Evolutionary conservation across 2,329 filamentous ascomycete species (phyloP), one percentile per base, ranked within the genome.

Genomic region (Beauveria scarabaeidicola): DNA sequence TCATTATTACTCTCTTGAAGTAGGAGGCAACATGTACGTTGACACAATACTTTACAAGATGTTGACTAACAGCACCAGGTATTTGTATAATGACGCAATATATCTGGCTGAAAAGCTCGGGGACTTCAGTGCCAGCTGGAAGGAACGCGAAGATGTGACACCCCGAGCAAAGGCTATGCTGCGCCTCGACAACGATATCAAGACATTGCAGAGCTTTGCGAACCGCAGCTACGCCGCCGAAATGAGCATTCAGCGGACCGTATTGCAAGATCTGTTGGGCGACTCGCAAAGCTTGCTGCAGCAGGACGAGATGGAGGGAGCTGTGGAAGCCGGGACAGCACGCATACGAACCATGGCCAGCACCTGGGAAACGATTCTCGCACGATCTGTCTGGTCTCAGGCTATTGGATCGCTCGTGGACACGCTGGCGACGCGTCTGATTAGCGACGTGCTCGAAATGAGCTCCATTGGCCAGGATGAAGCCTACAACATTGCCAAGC

Each of bases 1-100:
- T 0, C 82, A 88, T 60, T 89, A 89, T 67, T 94, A 94, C 69
- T 78, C 83, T 0, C 76, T 82, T 15, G 78, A 84, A 43, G 73
- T 75, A 15, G 81, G 81, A 25, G 85, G 85, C 25, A 87, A 83
- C 65, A 88, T 89, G 85, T 86, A 73, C 69, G 81, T 63, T 19
- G 41, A 43, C 23, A 38, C 5, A 55, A 13, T 52, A 17, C 7
- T 27, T 29, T 17, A n/a, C 15, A 52, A 21, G 23, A 15, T 29
- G 32, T 29, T 60, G 13, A 50, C 27, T 62, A 51, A 64, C 43
- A 61, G 27, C 32, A 8, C 6, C 25, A 85, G 82, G 81, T 85
- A 79, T 63, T 74, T 88, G 5, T 88, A 88, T 66, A 89, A 88
- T 62, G 86, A 89, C 66, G 79, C 83, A 41, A 80, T 79, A 64